Conservation (phyloP, 768 basidiomycete species). For the Termitomyces bulborhizus region DNA sequence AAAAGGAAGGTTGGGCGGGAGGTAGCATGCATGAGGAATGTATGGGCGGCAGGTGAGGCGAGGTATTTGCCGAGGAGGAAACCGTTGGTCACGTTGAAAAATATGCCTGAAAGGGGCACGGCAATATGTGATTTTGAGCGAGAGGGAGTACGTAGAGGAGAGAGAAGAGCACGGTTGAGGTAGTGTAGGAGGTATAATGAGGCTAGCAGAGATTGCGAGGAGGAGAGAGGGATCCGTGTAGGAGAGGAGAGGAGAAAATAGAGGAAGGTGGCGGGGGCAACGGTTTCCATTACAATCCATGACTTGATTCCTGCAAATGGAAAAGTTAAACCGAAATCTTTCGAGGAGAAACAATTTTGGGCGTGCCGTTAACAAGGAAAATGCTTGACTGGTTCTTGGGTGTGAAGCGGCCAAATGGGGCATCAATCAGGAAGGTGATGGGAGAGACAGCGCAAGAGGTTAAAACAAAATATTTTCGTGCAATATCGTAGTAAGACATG, state of each 20-base stretch:
- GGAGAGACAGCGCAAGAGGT: background rate
- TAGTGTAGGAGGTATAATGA: conserved; percentile 71
- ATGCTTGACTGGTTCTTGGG: conserved; percentile 32
- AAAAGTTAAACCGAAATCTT: background rate
- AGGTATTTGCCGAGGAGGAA: conserved; percentile 66
- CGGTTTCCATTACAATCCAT: conserved; percentile 79
- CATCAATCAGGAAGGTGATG: conserved; percentile 45
- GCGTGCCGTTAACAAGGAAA: conserved; percentile 54
- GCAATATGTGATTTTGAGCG: conserved; percentile 69
- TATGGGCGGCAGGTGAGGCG: conserved; percentile 45
- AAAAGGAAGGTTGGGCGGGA: conserved; percentile 43
- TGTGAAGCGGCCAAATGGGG: conserved; percentile 59
- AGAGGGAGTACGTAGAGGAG: conserved; percentile 74
- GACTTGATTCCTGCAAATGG: conserved; percentile 25
- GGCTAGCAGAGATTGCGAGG: conserved; percentile 46
- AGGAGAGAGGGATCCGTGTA: conserved; percentile 21
- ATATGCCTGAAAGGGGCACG: conserved; percentile 47
- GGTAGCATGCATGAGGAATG: conserved; percentile 29
- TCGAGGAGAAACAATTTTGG: background rate
- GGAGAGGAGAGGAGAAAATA: conserved; percentile 43
- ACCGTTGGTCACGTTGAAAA: conserved; percentile 74
- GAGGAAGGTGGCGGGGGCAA: conserved; percentile 53
- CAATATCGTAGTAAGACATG: conserved; percentile 8
- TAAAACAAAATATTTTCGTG: conserved; percentile 11
- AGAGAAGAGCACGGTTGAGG: conserved; percentile 62